Conservation (phyloP, 495 filamentous ascomycete genomes). For the Penicillium desertorum region DNA sequence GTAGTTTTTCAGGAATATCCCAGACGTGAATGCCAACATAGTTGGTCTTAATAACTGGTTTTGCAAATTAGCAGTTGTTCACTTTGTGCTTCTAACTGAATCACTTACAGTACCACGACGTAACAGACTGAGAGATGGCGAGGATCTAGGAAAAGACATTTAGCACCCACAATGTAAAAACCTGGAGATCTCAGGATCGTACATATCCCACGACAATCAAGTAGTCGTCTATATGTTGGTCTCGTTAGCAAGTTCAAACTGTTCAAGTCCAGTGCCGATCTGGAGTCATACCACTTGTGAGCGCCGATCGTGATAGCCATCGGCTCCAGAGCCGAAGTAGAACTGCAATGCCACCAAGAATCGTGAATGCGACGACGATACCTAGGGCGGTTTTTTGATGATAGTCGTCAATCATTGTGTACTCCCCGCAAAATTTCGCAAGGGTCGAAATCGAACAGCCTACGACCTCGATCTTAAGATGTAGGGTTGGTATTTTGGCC, state of each 20-base stretch:
- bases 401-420: conserved; percentile 24
- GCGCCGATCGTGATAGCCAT: conserved; percentile 36
- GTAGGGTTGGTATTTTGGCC: not conserved
- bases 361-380: conserved; percentile 49
- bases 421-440: not conserved
- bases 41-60: conserved; percentile 53
- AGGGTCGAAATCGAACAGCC: not conserved
- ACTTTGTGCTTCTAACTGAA: not conserved
- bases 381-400: conserved; percentile 45
- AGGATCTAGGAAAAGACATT: conserved; percentile 17
- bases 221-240: conserved; percentile 23
- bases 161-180: not conserved
- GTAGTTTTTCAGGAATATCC: conserved; percentile 41
- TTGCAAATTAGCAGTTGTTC: not conserved
- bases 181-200: not conserved
- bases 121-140: conserved; percentile 25
- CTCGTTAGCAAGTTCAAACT: conserved; percentile 10
- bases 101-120: conserved; percentile 36
- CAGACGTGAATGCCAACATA: conserved; percentile 49
- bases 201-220: conserved; percentile 29
- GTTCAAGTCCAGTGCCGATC: conserved; percentile 12
- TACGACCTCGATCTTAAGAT: not conserved
- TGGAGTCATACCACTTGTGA: conserved; percentile 26
- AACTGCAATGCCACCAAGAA: conserved; percentile 45
- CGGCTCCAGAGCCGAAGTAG: conserved; percentile 45